phyloP scores from a whole-genome alignment of 306 rosid genomes.

The Lotus japonicus region DNA sequence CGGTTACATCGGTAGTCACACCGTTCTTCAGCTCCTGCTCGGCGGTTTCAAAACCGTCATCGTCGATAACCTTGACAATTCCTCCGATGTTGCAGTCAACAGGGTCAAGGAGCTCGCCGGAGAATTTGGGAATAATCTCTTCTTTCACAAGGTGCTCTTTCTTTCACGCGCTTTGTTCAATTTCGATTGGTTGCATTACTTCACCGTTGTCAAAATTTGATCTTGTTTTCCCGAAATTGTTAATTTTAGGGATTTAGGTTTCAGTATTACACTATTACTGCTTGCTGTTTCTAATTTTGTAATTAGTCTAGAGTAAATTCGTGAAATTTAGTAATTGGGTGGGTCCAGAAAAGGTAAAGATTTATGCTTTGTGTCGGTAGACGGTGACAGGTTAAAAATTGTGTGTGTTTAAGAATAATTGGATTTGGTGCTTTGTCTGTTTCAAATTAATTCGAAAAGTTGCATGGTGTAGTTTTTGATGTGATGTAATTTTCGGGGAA shows the following conservation, averaged over 20 bases:
- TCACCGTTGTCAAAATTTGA: background rate
- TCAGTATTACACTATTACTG: background rate
- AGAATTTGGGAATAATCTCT: constrained; percentile 65
- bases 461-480: background rate
- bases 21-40: constrained; percentile 81
- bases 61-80: constrained; percentile 82
- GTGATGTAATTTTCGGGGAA: constrained; percentile 6
- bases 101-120: constrained; percentile 78
- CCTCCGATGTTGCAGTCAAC: constrained; percentile 50
- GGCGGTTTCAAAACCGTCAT: constrained; percentile 69
- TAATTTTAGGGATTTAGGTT: constrained; percentile 19
- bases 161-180: background rate
- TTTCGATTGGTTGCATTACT: background rate
- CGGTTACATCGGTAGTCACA: constrained; percentile 92
- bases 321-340: background rate
- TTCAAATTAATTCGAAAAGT: constrained; percentile 4
- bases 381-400: background rate
- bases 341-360: background rate
- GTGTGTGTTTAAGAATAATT: background rate
- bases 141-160: constrained; percentile 61
- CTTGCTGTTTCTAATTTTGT: background rate
- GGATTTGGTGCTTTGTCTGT: constrained; percentile 17
- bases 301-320: background rate
- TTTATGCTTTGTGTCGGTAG: background rate
- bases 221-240: background rate